A percentile compares a stretch with the other conserved stretches of the same genome.
Conservation (phyloP, 2,329 filamentous ascomycete genomes). For the Remersonia thermophila region DNA sequence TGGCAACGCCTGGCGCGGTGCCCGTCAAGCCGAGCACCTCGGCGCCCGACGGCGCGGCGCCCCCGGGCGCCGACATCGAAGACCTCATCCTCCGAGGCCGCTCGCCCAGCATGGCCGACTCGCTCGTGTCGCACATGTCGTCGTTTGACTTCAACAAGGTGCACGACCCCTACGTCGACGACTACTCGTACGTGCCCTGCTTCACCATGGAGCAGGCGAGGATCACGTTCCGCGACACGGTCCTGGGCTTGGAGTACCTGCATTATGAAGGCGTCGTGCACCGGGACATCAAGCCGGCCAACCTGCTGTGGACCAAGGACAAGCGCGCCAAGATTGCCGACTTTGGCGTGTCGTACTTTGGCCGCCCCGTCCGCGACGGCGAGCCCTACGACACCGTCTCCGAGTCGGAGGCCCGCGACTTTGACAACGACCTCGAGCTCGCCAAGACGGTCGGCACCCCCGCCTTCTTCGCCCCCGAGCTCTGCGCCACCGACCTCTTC, state of each 20-base stretch:
- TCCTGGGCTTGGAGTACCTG: slow-evolving; percentile 85
- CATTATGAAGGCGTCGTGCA: slow-evolving; percentile 79
- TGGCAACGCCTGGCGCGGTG: slow-evolving; percentile 40
- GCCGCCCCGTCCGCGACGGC: slow-evolving; percentile 71
- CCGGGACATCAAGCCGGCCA: slow-evolving; percentile 78
- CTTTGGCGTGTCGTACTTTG: slow-evolving; percentile 96
- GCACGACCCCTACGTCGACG: slow-evolving; percentile 64
- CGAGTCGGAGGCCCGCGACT: slow-evolving; percentile 72
- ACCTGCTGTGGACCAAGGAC: slow-evolving; percentile 74
- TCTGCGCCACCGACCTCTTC: slow-evolving; percentile 77
- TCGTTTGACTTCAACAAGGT: slow-evolving; percentile 47
- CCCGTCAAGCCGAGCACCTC: slow-evolving; percentile 40
- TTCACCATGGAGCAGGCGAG: slow-evolving; percentile 78
- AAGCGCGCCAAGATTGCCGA: slow-evolving; percentile 94
- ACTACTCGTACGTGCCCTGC: slow-evolving; percentile 86
- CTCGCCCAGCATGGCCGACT: slow-evolving; percentile 71
- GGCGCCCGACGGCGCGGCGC: slow-evolving; percentile 59
- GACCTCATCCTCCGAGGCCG: slow-evolving; percentile 45
- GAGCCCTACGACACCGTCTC: slow-evolving; percentile 63
- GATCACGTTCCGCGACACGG: slow-evolving; percentile 79
- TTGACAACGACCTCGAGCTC: slow-evolving; percentile 89
- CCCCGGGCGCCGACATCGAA: slow-evolving; percentile 60
- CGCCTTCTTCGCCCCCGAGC: slow-evolving; percentile 91
- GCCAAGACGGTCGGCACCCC: slow-evolving; percentile 97
- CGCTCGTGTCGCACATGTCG: slow-evolving; percentile 58